Conservation (phyloP, 2,329 filamentous ascomycete species). For the Colletotrichum sp. region DNA sequence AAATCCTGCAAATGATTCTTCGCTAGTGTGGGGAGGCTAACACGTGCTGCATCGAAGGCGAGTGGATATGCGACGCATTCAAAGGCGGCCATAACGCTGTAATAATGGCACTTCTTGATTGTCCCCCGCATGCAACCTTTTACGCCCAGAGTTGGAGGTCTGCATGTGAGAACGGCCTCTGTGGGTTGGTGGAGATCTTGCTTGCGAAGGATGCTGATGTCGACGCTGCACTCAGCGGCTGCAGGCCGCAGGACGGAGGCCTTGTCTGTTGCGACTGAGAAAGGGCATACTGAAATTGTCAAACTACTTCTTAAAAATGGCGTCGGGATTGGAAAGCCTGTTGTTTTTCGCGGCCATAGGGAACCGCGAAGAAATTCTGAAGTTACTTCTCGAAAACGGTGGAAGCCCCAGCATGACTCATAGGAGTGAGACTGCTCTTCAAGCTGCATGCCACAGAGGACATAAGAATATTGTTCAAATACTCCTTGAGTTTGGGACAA, state of each 20-base stretch:
- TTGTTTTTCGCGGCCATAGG: too few relatives aligned
- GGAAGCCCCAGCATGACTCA: slow-evolving; percentile 20
- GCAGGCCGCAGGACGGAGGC: too few relatives aligned
- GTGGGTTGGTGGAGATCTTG: not conserved
- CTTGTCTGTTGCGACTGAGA: not conserved
- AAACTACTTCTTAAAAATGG: not conserved
- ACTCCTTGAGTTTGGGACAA: not conserved
- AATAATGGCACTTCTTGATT: too few relatives aligned
- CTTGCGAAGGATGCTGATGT: not conserved
- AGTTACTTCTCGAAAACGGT: slow-evolving; percentile 10
- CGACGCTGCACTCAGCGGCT: too few relatives aligned
- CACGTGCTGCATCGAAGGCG: too few relatives aligned
- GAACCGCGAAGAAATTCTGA: not conserved
- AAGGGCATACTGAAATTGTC: not conserved
- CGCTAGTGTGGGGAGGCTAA: too few relatives aligned
- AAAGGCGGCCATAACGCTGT: too few relatives aligned
- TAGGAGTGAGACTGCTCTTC: not conserved
- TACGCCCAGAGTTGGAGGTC: too few relatives aligned
- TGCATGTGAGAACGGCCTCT: too few relatives aligned
- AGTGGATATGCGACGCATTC: too few relatives aligned
- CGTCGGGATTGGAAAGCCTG: slow-evolving; percentile 11
- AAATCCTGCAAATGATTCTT: too few relatives aligned
- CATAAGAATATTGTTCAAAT: not conserved
- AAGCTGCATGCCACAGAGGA: not conserved
- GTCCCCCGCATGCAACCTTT: too few relatives aligned